Base-by-base conservation (phyloP, 768 basidiomycete species). In the Amanita fuliginea region DNA sequence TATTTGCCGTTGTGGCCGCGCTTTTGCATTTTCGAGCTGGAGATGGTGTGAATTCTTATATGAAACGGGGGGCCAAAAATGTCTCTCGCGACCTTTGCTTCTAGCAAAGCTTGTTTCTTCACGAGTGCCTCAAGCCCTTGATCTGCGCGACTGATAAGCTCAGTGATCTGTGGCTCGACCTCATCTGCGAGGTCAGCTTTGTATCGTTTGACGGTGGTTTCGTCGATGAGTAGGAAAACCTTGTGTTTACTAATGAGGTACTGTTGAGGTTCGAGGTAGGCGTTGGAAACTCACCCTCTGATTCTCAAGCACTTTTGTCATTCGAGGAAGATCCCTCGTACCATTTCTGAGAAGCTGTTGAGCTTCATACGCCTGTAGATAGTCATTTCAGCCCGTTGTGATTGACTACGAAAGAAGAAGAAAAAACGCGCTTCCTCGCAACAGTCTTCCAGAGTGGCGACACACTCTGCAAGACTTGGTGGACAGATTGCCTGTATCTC, bases 151-250 rank as follows among this genome's bases (percentile, higher is more conserved):
- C 78, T 72, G 16, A 88, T 74, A 13, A 91, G 76, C 54, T 90
- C 86, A 41, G 72, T 77, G 16, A 91, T 82, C 26, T 83, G 78
- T 14, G 88, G 88, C 52, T 90, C 87, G 8, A 91, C 78, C 60
- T 89, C 87, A 46, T 86, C 83, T 1, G 77, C 80, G 35, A 90
- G 70, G 37, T 83, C 81, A 2, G 80, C 65, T 58, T 89, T 87
- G 67, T 90, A 88, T 62, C 68, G 73, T 47, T 75, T 73, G n/a
- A 89, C 74, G 0, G 80, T 84, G 10, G 69, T 72, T 61, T 90
- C 86, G 47, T 84, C 78, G 1, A 87, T 71, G 8, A 91, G 75
- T 14, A 86, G 65, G 59, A 85, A 90, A 0, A 86, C 78, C 87
- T n/a, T 91, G 22, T 5, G 18, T 19, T 19, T 5, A 50, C 47